phyloP scores from a whole-genome alignment of 352 stramenopile genomes.

The Phytopythium aichiense region DNA sequence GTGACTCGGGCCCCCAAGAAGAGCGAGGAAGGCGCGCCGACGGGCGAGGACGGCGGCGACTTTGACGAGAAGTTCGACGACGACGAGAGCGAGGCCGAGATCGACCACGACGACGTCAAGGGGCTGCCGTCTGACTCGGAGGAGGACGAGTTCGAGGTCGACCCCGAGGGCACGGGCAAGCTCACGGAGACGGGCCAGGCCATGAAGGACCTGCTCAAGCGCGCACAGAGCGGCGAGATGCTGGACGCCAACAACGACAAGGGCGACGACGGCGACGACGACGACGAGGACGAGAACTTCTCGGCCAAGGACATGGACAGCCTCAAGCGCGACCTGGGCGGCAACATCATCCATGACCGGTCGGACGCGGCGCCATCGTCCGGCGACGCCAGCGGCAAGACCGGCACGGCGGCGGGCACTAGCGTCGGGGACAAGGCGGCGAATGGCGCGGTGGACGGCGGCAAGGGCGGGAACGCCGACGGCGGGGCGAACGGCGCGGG shows the following conservation, averaged over 20 bases:
- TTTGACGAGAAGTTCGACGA: conserved; percentile 89
- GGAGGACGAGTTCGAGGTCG: conserved; percentile 72
- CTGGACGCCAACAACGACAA: conserved; percentile 49
- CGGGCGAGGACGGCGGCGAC: conserved; percentile 77
- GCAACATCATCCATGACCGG: conserved; percentile 75
- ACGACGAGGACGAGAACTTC: conserved; percentile 53
- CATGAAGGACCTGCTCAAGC: conserved; percentile 83
- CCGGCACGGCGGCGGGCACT: conserved; percentile 11
- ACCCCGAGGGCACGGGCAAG: conserved; percentile 63
- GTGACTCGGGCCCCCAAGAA: conserved; percentile 47
- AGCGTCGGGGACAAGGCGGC: conserved; percentile 20
- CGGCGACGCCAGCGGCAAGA: conserved; percentile 16
- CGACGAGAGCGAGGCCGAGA: conserved; percentile 82
- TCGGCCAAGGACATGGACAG: conserved; percentile 82
- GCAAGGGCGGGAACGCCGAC: conserved; percentile 42
- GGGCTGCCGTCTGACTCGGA: conserved; percentile 71
- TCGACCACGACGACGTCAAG: conserved; percentile 65
- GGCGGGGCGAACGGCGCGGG: not conserved
- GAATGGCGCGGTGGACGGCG: conserved; percentile 5
- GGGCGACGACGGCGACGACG: conserved; percentile 54
- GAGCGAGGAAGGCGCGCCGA: conserved; percentile 39
- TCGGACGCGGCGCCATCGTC: conserved; percentile 17
- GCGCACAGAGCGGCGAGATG: conserved; percentile 74
- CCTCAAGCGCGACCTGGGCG: conserved; percentile 70
- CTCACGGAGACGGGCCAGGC: conserved; percentile 77